A percentile compares a stretch with the other conserved stretches of the same genome.
Conservation (phyloP, 106 monocot species). For the Dioscorea alata region DNA sequence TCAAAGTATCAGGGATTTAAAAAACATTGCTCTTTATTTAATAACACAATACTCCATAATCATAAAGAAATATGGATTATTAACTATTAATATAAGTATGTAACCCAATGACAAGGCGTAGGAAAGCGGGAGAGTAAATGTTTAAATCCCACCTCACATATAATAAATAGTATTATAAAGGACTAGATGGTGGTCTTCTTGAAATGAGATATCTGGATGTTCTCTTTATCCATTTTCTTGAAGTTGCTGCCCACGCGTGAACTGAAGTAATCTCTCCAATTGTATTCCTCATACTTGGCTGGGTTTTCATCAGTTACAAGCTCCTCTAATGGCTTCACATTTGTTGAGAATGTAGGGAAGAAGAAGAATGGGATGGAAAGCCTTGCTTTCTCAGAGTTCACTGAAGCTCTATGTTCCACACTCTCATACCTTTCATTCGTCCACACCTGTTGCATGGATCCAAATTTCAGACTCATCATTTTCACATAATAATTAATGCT, state of each 20-base stretch:
- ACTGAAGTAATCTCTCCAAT: constrained; percentile 6
- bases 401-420: constrained; percentile 14
- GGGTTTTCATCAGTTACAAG: background rate
- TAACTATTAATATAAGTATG: too few relatives aligned
- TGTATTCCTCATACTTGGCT: background rate
- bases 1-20: too few relatives aligned
- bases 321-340: constrained; percentile 6
- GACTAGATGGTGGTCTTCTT: background rate
- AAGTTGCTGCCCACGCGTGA: constrained; percentile 1
- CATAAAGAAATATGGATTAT: too few relatives aligned
- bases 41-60: too few relatives aligned
- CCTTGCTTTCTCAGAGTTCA: constrained; percentile 16
- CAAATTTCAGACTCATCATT: too few relatives aligned
- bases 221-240: background rate
- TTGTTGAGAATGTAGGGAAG: background rate
- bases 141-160: too few relatives aligned
- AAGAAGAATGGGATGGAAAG: constrained; percentile 18
- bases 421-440: constrained; percentile 21
- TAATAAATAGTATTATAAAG: too few relatives aligned
- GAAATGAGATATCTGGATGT: constrained; percentile 9
- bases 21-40: too few relatives aligned
- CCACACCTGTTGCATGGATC: constrained; percentile 7
- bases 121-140: too few relatives aligned
- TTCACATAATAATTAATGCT: too few relatives aligned
- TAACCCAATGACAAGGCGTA: too few relatives aligned